phyloP scores from a whole-genome alignment of 352 stramenopile species.

The Discostella stelligera region DNA sequence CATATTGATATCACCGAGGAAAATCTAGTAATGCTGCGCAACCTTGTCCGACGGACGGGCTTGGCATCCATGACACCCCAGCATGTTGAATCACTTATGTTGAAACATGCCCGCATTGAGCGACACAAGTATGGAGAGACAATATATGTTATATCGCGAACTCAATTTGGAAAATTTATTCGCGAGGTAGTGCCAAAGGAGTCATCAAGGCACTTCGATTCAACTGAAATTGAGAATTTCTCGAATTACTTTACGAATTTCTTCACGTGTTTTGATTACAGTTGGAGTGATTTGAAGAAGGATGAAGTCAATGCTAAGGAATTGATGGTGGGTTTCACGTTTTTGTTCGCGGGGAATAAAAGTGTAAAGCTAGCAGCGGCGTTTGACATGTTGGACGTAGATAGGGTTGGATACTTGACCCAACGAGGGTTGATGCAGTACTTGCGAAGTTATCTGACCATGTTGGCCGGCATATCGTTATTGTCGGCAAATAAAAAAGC shows the following conservation, averaged over 20 bases:
- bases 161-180: constrained; percentile 64
- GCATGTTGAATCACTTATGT: constrained; percentile 64
- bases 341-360: constrained; percentile 84
- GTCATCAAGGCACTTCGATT: constrained; percentile 49
- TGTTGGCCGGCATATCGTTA: constrained; percentile 85
- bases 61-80: constrained; percentile 45
- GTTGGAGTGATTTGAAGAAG: constrained; percentile 48
- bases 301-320: constrained; percentile 74
- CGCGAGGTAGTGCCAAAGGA: constrained; percentile 60
- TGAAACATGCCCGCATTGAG: constrained; percentile 50
- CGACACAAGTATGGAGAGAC: constrained; percentile 30
- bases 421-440: constrained; percentile 91
- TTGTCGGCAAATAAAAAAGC: constrained; percentile 54
- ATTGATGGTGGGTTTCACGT: constrained; percentile 77
- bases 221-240: constrained; percentile 64
- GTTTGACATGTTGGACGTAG: constrained; percentile 82
- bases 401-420: constrained; percentile 87
- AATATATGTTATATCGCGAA: constrained; percentile 52
- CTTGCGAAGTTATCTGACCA: constrained; percentile 91
- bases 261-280: constrained; percentile 68
- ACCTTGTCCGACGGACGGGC: constrained; percentile 63
- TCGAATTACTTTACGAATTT: constrained; percentile 73
- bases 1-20: constrained; percentile 78
- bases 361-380: constrained; percentile 81
- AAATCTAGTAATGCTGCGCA: constrained; percentile 68